Conservation (phyloP, 1,284 basidiomycete genomes). For the Sutorius eximius region DNA sequence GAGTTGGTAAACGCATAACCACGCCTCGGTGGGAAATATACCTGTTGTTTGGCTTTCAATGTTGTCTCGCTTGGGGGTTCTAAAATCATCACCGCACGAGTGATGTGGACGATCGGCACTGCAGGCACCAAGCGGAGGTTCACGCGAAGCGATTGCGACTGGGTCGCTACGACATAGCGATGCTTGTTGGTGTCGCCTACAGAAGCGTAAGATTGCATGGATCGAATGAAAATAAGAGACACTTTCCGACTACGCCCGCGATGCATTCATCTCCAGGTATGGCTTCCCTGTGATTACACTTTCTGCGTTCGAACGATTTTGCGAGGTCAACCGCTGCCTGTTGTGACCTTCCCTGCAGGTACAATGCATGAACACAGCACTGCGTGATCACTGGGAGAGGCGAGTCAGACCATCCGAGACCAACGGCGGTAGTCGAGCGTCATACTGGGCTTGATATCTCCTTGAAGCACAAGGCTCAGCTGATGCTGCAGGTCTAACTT, state of each 20-base stretch:
- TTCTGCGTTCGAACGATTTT: constrained; percentile 88
- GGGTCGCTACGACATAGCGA: constrained; percentile 84
- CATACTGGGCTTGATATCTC: constrained; percentile 86
- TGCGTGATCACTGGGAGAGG: constrained; percentile 89
- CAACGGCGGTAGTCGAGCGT: constrained; percentile 18
- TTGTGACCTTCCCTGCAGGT: constrained; percentile 69
- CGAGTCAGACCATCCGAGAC: constrained; percentile 30
- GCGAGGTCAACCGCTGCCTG: constrained; percentile 84
- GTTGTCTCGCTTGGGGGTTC: constrained; percentile 84
- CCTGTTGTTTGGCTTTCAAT: constrained; percentile 63
- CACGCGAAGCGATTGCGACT: constrained; percentile 67
- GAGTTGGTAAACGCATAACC: not conserved
- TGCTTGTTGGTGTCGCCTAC: constrained; percentile 87
- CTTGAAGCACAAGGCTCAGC: constrained; percentile 74
- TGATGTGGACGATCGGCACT: constrained; percentile 85
- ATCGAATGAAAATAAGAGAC: constrained; percentile 5
- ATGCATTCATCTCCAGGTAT: constrained; percentile 87
- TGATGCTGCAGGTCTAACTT: constrained; percentile 79
- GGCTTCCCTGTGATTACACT: constrained; percentile 89
- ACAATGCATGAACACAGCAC: constrained; percentile 90
- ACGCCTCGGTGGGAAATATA: constrained; percentile 34
- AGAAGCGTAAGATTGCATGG: constrained; percentile 13
- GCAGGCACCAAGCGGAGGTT: constrained; percentile 72
- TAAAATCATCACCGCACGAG: constrained; percentile 86
- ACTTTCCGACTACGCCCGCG: constrained; percentile 75